Conservation (phyloP, 768 basidiomycete genomes). For the Russula dissimulans region DNA sequence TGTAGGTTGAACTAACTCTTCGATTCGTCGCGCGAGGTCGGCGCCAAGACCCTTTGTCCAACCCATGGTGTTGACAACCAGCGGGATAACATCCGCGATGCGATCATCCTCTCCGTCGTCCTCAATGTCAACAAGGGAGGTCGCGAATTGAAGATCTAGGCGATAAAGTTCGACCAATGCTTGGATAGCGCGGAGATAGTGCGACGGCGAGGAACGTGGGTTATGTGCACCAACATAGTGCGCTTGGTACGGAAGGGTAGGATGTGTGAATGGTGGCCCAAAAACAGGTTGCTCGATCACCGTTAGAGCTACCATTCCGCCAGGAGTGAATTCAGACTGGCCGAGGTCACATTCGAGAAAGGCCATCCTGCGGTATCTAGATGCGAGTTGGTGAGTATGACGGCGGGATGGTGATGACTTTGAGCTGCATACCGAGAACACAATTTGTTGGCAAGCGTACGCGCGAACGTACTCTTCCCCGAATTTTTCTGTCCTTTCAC, state of each 20-base stretch:
- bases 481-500: conserved; percentile 80
- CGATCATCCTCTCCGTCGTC: conserved; percentile 29
- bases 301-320: conserved; percentile 76
- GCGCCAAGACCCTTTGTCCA: conserved; percentile 93
- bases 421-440: conserved; percentile 38
- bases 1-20: conserved; percentile 52
- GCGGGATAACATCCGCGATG: conserved; percentile 55
- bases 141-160: conserved; percentile 53
- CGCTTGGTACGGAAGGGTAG: conserved; percentile 53
- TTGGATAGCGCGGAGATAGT: conserved; percentile 63
- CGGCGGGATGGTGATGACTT: not conserved
- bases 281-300: conserved; percentile 59
- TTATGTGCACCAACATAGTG: conserved; percentile 79
- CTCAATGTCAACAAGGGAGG: conserved; percentile 21
- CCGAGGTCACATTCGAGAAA: conserved; percentile 90
- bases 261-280: conserved; percentile 87
- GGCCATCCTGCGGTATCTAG: conserved; percentile 72
- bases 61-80: conserved; percentile 94
- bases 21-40: conserved; percentile 64
- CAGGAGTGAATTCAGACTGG: conserved; percentile 88
- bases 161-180: conserved; percentile 59
- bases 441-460: conserved; percentile 63
- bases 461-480: conserved; percentile 86
- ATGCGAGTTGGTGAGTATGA: not conserved
- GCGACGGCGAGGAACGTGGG: conserved; percentile 65